These are phyloP conservation scores for Dictyophora rubrovolvata DNA, from an alignment of 768 basidiomycete genomes.

Conservation along the genomic window DNA sequence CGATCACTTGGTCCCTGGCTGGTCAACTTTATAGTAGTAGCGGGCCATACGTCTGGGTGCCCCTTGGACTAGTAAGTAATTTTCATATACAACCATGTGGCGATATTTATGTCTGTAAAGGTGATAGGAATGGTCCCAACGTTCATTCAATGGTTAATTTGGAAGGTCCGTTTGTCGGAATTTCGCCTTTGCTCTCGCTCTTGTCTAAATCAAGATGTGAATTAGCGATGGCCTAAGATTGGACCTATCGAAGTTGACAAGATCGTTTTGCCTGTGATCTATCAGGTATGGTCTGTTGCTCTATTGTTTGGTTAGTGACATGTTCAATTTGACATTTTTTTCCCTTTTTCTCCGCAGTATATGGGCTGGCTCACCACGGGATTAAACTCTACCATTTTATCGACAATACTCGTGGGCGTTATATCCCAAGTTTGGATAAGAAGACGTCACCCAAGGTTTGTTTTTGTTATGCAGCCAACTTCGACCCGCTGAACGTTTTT, in stretches of 20 bases:
- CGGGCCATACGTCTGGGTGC: constrained; percentile 49
- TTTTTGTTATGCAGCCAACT: neutral
- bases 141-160: constrained; percentile 42
- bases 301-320: constrained; percentile 24
- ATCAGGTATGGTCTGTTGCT: constrained; percentile 25
- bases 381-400: constrained; percentile 41
- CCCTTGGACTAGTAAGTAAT: constrained; percentile 29
- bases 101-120: neutral
- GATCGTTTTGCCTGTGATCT: constrained; percentile 48
- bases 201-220: neutral
- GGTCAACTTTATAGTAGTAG: constrained; percentile 43
- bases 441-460: constrained; percentile 36
- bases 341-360: neutral
- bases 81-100: neutral
- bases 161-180: constrained; percentile 27
- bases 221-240: constrained; percentile 44
- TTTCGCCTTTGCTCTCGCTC: neutral
- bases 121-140: constrained; percentile 46
- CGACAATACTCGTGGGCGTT: constrained; percentile 41
- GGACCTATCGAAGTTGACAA: constrained; percentile 39
- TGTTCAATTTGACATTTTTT: constrained; percentile 19
- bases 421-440: constrained; percentile 51
- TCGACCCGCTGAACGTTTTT: neutral
- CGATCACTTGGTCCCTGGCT: constrained; percentile 56
- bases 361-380: constrained; percentile 29